A percentile compares a stretch with the other conserved stretches of the same genome.
Evolutionary conservation across 176 grass and related monocot genomes (phyloP).

Genomic region (Tuctoria greenei): DNA sequence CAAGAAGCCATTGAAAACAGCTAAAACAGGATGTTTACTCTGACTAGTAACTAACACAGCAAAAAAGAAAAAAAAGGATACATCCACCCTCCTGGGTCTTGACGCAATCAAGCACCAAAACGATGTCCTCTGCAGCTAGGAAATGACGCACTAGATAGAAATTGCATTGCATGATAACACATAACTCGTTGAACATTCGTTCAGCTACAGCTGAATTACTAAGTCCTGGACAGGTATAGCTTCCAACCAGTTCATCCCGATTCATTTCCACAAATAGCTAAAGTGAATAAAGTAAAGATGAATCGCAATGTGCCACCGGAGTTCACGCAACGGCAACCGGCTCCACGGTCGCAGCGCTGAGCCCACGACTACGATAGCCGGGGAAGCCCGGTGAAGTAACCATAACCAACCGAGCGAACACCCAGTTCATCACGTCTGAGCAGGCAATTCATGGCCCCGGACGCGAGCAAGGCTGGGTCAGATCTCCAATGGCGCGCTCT

Average conservation of each 20-base stretch:
- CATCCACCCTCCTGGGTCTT: neutral
- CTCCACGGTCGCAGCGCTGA: neutral
- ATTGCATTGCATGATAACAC: neutral
- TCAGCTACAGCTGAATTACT: conserved; percentile 2
- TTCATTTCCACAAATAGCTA: neutral
- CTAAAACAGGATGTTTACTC: neutral
- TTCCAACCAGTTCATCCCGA: neutral
- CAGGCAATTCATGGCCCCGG: neutral
- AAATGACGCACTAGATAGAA: conserved; percentile 3
- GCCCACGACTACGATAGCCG: neutral
- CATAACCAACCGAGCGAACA: neutral
- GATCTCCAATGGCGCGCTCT: conserved; percentile 28
- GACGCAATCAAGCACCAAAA: neutral
- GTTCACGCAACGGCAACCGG: neutral
- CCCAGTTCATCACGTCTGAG: conserved; percentile 5
- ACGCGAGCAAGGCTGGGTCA: neutral
- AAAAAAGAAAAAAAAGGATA: neutral
- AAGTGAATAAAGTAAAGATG: neutral
- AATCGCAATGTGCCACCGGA: no score
- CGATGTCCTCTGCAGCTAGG: neutral
- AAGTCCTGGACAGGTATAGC: neutral
- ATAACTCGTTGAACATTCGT: neutral
- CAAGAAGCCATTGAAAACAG: conserved; percentile 1
- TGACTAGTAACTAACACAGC: neutral
- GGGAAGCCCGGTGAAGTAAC: neutral